These are phyloP conservation scores for Amanita muscaria DNA, from an alignment of 768 basidiomycete genomes.

Conservation along the genomic window DNA sequence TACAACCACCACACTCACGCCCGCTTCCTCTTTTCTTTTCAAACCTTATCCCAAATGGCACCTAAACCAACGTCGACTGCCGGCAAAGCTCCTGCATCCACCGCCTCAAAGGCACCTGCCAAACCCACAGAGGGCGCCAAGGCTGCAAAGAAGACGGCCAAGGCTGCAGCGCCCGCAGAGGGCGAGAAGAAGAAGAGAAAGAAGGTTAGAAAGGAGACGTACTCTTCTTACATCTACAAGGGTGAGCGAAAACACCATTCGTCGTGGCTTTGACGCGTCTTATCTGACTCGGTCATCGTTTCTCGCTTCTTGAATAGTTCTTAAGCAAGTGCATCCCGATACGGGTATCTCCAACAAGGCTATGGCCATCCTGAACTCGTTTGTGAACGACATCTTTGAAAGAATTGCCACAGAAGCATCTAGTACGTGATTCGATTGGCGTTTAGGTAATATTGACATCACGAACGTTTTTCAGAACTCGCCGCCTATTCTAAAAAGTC, in stretches of 20 bases:
- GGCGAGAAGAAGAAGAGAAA: constrained; percentile 84
- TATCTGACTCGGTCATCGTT: not conserved
- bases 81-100: constrained; percentile 70
- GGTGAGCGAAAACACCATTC: constrained; percentile 32
- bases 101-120: constrained; percentile 67
- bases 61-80: constrained; percentile 79
- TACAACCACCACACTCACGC: constrained; percentile 16
- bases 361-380: constrained; percentile 87
- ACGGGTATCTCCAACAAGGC: constrained; percentile 98
- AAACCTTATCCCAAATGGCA: constrained; percentile 33
- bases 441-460: not conserved
- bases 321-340: constrained; percentile 97
- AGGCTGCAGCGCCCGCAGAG: constrained; percentile 51
- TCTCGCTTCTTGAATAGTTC: constrained; percentile 38
- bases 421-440: constrained; percentile 36
- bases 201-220: constrained; percentile 85
- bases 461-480: constrained; percentile 49
- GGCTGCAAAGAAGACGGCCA: constrained; percentile 75
- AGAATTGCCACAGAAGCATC: constrained; percentile 86
- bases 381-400: constrained; percentile 93
- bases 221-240: constrained; percentile 90
- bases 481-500: constrained; percentile 98
- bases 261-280: not conserved
- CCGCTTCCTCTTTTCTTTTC: constrained; percentile 5
- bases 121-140: constrained; percentile 54